Percentiles rank a stretch among this genome's conserved stretches.
Conservation (phyloP, 2,329 filamentous ascomycete species). For the Ceratocystis destructans region DNA sequence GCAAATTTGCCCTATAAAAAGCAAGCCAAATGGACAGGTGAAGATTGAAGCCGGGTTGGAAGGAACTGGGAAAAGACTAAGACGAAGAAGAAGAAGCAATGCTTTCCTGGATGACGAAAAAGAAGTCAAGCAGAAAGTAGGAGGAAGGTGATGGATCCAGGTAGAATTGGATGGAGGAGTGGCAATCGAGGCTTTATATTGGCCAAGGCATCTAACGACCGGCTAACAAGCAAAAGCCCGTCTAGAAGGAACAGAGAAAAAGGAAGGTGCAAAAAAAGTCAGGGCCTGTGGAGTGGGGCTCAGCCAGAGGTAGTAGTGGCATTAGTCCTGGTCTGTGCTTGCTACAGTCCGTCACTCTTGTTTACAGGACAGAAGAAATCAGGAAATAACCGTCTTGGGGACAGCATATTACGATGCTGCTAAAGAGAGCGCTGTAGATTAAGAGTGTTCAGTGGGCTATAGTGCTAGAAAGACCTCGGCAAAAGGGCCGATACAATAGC, state of each 20-base stretch:
- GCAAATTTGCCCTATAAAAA: not conserved
- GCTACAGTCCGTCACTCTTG: not conserved
- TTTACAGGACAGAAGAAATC: not conserved
- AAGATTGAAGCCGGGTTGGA: not conserved
- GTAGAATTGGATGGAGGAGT: conserved; percentile 9
- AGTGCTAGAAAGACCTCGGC: not conserved
- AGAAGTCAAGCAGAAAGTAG: conserved; percentile 5
- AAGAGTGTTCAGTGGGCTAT: not conserved
- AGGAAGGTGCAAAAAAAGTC: conserved; percentile 10
- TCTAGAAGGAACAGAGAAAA: conserved; percentile 4
- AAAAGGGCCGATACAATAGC: not conserved
- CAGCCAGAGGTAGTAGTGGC: not conserved
- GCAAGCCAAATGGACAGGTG: not conserved
- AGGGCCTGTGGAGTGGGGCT: conserved; percentile 19
- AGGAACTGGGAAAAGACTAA: not conserved
- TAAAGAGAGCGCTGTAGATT: not conserved
- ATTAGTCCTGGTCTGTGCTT: conserved; percentile 8
- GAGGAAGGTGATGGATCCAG: not conserved
- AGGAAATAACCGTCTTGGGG: not conserved
- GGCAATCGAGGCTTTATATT: conserved; percentile 19
- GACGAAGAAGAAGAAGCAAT: conserved; percentile 6
- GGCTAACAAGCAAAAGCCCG: not conserved
- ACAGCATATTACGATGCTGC: not conserved
- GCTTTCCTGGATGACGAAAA: not conserved
- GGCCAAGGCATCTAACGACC: not conserved